Percentiles rank a stretch among this genome's conserved stretches.
phyloP scores from a whole-genome alignment of 75 land plant genomes.

The Chamaecyparis obtusa region DNA sequence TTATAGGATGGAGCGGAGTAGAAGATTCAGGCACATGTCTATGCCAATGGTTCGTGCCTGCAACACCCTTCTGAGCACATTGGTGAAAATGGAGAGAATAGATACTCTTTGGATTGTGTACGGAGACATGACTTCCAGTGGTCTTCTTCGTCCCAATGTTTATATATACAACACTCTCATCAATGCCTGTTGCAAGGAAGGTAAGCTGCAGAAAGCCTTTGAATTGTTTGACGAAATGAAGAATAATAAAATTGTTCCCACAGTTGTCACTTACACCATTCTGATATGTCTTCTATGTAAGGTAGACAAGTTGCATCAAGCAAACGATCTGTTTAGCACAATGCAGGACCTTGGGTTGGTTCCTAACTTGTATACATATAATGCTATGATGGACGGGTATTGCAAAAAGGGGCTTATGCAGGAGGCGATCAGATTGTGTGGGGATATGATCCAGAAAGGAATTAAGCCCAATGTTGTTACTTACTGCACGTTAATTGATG shows the following conservation, averaged over 20 bases:
- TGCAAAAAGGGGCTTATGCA: constrained; percentile 29
- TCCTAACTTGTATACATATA: constrained; percentile 57
- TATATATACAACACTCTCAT: constrained; percentile 17
- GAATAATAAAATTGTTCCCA: constrained; percentile 15
- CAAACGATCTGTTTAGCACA: constrained; percentile 10
- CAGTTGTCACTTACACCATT: constrained; percentile 20
- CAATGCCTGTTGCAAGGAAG: constrained; percentile 19
- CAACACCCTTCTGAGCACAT: constrained; percentile 31
- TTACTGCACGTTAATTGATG: constrained; percentile 42
- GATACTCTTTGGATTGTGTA: constrained; percentile 46
- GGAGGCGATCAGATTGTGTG: constrained; percentile 21
- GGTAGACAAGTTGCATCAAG: constrained; percentile 10
- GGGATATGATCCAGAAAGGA: constrained; percentile 28
- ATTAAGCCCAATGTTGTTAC: constrained; percentile 37
- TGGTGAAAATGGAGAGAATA: constrained; percentile 25
- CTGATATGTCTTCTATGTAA: constrained; percentile 23
- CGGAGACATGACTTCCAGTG: constrained; percentile 38
- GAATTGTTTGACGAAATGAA: constrained; percentile 16
- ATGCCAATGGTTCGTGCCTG: constrained; percentile 39
- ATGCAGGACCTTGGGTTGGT: constrained; percentile 35
- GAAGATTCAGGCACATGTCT: constrained; percentile 20
- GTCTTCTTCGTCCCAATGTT: constrained; percentile 15
- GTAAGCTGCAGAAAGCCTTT: constrained; percentile 20
- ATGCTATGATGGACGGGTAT: constrained; percentile 50
- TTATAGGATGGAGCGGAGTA: constrained; percentile 21